Conservation (phyloP, 2,329 filamentous ascomycete species). For the Magnaporthales sp. region DNA sequence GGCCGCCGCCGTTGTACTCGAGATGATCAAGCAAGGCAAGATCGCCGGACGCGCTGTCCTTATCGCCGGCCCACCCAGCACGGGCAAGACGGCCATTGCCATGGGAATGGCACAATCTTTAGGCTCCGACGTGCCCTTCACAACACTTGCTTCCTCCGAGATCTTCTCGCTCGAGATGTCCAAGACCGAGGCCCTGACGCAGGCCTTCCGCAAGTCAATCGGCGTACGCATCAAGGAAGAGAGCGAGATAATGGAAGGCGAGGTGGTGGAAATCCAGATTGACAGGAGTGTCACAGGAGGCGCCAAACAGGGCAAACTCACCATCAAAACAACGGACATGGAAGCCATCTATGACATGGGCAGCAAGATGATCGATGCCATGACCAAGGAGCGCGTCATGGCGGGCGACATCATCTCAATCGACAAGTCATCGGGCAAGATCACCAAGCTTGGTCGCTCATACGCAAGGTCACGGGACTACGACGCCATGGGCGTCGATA, state of each 20-base stretch:
- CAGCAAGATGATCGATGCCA: slow-evolving; percentile 98
- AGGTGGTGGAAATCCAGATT: slow-evolving; percentile 98
- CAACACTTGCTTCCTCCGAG: slow-evolving; percentile 88
- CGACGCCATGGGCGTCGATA: slow-evolving; percentile 97
- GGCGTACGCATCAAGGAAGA: slow-evolving; percentile 98
- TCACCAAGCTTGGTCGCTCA: slow-evolving; percentile 91
- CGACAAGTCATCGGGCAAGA: slow-evolving; percentile 96
- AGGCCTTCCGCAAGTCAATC: slow-evolving; percentile 98
- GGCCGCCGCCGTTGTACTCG: slow-evolving; percentile 88
- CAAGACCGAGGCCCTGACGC: slow-evolving; percentile 95
- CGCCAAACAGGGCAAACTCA: slow-evolving; percentile 97
- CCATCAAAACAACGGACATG: slow-evolving; percentile 99
- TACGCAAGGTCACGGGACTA: slow-evolving; percentile 95
- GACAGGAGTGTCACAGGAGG: slow-evolving; percentile 93
- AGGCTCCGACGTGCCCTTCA: slow-evolving; percentile 91
- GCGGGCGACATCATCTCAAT: slow-evolving; percentile 97
- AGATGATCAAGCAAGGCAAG: slow-evolving; percentile 99
- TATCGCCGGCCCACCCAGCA: slow-evolving; percentile 92
- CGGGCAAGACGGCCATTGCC: slow-evolving; percentile 95
- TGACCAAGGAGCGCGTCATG: slow-evolving; percentile 99
- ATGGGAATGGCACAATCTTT: slow-evolving; percentile 98
- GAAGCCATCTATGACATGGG: slow-evolving; percentile 99
- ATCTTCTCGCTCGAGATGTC: slow-evolving; percentile 99
- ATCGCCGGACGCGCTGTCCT: slow-evolving; percentile 92
- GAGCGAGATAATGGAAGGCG: slow-evolving; percentile 97